Percentiles rank a stretch among this genome's conserved stretches.
These are phyloP conservation scores for Lepraria neglecta DNA, from an alignment of 495 filamentous ascomycete genomes.

Conservation along the genomic window DNA sequence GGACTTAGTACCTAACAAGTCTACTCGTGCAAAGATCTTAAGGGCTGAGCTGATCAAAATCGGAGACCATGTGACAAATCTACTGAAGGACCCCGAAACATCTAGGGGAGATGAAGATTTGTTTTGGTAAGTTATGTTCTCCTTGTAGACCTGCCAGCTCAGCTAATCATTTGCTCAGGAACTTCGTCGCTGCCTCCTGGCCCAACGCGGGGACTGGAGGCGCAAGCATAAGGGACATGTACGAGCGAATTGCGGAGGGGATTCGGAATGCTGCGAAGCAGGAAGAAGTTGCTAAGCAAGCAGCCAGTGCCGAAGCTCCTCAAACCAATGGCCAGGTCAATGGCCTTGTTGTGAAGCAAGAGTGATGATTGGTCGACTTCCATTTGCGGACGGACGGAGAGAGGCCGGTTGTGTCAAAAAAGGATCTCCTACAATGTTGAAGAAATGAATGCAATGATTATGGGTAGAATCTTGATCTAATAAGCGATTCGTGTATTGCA, in stretches of 20 bases:
- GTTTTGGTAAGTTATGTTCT: constrained; percentile 40
- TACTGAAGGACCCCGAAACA: constrained; percentile 28
- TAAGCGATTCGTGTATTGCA: constrained; percentile 19
- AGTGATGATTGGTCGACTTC: neutral
- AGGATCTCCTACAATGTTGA: neutral
- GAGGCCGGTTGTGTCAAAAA: neutral
- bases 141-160: neutral
- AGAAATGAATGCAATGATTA: neutral
- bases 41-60: constrained; percentile 44
- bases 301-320: constrained; percentile 12
- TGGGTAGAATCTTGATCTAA: constrained; percentile 11
- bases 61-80: constrained; percentile 43
- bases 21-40: constrained; percentile 50
- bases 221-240: constrained; percentile 45
- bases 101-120: constrained; percentile 34
- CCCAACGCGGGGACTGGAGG: constrained; percentile 45
- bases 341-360: constrained; percentile 12
- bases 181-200: constrained; percentile 46
- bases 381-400: neutral
- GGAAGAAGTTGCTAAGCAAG: constrained; percentile 4
- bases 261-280: constrained; percentile 6
- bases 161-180: constrained; percentile 30
- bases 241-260: constrained; percentile 36
- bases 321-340: constrained; percentile 12
- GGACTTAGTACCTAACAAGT: constrained; percentile 54